Evolutionary conservation across 192 early-diverging fungal species (phyloP).

Genomic region (Umbelopsis ramanniana): DNA sequence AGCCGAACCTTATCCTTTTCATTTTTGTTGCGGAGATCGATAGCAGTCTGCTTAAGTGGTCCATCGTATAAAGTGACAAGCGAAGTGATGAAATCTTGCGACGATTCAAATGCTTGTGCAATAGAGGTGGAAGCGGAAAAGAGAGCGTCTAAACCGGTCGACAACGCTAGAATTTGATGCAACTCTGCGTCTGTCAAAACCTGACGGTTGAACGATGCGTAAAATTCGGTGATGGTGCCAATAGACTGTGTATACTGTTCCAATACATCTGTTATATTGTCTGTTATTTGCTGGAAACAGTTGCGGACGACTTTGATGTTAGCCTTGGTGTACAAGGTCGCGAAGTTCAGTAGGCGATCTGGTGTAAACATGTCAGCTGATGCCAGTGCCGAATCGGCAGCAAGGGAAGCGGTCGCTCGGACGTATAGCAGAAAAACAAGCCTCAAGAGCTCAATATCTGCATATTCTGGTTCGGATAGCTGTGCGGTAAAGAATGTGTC

Average conservation of each 20-base stretch:
- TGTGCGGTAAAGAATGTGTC: slow-evolving; percentile 10
- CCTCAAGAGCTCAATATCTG: neutral
- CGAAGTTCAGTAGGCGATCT: slow-evolving; percentile 2
- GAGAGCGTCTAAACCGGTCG: slow-evolving; percentile 41
- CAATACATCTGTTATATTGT: neutral
- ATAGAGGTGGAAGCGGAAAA: slow-evolving; percentile 36
- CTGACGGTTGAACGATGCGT: neutral
- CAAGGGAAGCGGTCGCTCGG: neutral
- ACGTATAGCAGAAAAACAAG: slow-evolving; percentile 16
- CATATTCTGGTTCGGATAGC: neutral
- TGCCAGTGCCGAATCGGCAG: neutral
- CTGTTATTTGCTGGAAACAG: neutral
- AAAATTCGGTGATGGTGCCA: neutral
- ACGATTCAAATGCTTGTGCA: slow-evolving; percentile 34
- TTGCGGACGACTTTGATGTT: neutral
- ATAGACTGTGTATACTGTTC: neutral
- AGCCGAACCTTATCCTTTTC: slow-evolving; percentile 24
- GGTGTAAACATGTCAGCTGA: slow-evolving; percentile 5
- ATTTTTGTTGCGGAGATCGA: slow-evolving; percentile 7
- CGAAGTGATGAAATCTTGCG: slow-evolving; percentile 32
- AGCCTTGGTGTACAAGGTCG: slow-evolving; percentile 2
- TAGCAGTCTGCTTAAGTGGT: slow-evolving; percentile 28
- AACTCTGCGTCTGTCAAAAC: neutral
- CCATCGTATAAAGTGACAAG: slow-evolving; percentile 43
- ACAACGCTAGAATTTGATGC: neutral